Base-by-base conservation (phyloP, 225 moss, liverwort and hornwort genomes). In the Bryoerythrophyllum caledonicum region DNA sequence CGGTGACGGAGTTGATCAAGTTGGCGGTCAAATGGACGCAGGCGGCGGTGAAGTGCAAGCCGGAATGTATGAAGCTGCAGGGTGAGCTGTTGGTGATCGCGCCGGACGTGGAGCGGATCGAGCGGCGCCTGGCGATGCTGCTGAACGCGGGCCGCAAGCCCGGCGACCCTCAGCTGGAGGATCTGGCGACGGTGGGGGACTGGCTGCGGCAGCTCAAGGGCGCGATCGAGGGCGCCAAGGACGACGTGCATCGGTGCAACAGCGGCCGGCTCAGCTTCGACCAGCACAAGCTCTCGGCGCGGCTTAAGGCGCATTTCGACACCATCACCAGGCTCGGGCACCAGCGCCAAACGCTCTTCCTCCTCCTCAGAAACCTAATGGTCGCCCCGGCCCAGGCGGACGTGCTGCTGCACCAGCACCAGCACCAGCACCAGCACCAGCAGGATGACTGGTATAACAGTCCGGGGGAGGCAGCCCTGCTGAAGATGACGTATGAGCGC, bases 1-100 rank as follows among this genome's bases (percentile, higher is more conserved):
- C 20, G n/a, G 68, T 68, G 68, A 32, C 32, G 3, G 52, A 68
- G 52, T n/a, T 68, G n/a, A 68, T 68, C 52, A 51, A n/a, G 30
- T n/a, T 0, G 0, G 52, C n/a, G 52, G 52, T 68, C 6, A 1
- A 3, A 1, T 68, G 13, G 51, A 8, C 54, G 1, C 7, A 8
- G 14, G 23, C 15, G 23, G 69, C 54, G 69, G 54, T 24, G 55
- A 35, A 16, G 55, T 69, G 69, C 55, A 55, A 69, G 55, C 2
- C 37, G 21, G 55, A 24, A 13, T 69, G 69, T 55, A 37, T 0
- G 23, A 69, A 37, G 4, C 55, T 69, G 21, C 23, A 24, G 1
- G 1, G 15, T 4, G 55, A 55, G 55, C 69, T 69, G 4, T 37
- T 69, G 15, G 0, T 2, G 15, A 69, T 55, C 14, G 15, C 4